A percentile compares a stretch with the other conserved stretches of the same genome.
phyloP scores from a whole-genome alignment of 75 land plant species.

The Sequoiadendron giganteum region DNA sequence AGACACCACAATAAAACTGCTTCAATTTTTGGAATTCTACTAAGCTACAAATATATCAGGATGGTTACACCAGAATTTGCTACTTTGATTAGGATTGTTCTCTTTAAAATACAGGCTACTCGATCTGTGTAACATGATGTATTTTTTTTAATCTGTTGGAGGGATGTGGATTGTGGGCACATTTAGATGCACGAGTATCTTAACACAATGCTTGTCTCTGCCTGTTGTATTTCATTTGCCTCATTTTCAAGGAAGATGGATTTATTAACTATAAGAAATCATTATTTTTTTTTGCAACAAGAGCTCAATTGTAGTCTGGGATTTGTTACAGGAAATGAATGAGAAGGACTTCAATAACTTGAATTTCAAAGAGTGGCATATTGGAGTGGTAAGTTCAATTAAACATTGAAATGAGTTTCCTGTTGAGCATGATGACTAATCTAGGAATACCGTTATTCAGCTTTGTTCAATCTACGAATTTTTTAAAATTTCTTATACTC shows the following conservation, averaged over 20 bases:
- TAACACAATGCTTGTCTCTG: not conserved
- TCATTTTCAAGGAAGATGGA: not conserved
- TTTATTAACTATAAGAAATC: not conserved
- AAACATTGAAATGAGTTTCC: not conserved
- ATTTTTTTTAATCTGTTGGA: not conserved
- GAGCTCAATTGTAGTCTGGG: not conserved
- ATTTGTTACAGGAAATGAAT: conserved; percentile 76
- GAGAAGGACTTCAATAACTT: conserved; percentile 71
- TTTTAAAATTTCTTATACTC: not conserved
- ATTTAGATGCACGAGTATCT: not conserved
- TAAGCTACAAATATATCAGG: not conserved
- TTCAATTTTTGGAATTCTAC: not conserved
- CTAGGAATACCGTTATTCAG: not conserved
- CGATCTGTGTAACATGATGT: not conserved
- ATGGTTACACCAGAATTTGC: not conserved
- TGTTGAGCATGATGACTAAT: not conserved
- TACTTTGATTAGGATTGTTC: not conserved
- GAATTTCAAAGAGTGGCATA: conserved; percentile 74
- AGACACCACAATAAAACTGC: not conserved
- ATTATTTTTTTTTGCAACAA: not conserved
- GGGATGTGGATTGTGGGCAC: not conserved
- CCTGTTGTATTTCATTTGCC: not conserved
- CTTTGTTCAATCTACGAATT: not conserved
- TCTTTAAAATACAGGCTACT: not conserved
- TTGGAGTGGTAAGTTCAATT: conserved; percentile 74